Evolutionary conservation across 179 eudicot species (phyloP), one percentile per base, ranked within the genome.

Genomic region (Nepenthes alata): DNA sequence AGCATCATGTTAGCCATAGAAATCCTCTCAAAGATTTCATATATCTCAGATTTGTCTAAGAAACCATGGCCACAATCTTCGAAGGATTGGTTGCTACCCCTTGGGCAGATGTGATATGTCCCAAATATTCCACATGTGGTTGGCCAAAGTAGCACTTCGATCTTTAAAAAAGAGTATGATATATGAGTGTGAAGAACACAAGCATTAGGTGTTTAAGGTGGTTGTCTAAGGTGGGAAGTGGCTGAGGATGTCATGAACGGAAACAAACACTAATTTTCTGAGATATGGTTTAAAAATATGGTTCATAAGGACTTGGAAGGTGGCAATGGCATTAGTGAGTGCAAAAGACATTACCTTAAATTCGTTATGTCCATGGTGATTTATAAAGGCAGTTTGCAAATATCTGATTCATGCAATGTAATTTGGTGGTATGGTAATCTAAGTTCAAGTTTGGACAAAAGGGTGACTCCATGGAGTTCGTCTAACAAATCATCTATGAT

Each of bases 261-360:
- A 53, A 11, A 37, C 36, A 8, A 15, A 16, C 1, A 53, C 2
- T 16, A 53, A 53, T 53, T 53, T 0, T 6, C 34, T 12, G 57
- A 53, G 15, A 16, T 13, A 10, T 53, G 37, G 2, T 12, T 63
- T 1, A 53, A 8, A 2, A 34, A 3, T 63, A 37, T 41, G 35
- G 37, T 52, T 25, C 25, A 25, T 25, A 25, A 25, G 1, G 25
- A 25, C 25, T 25, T 25, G 25, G 25, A 25, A 25, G 2, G 59
- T 52, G 1, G 59, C 11, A 0, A 58, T 58, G 52, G 67, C 59
- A 63, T 63, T 63, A 3, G 54, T 47, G 12, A 61, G 65, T 4
- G 54, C 55, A 47, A 11, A 53, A 3, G 3, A 25, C 25, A 25
- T 25, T 25, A 25, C 25, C 25, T 25, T 25, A 25, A 25, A 25